Evolutionary conservation across 768 basidiomycete genomes (phyloP).

Genomic region (Boletellus ananiceps): DNA sequence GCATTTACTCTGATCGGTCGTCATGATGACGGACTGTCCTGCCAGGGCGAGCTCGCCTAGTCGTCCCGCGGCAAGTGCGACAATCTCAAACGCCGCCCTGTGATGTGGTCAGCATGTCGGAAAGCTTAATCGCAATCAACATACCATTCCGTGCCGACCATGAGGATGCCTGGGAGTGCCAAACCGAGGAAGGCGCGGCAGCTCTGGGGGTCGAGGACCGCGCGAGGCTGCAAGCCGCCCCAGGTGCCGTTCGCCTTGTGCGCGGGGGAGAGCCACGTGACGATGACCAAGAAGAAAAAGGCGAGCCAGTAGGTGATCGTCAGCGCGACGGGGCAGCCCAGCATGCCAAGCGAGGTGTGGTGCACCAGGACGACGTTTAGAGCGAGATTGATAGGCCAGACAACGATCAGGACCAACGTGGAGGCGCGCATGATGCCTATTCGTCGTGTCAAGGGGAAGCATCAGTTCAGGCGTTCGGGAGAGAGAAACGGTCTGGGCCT

Average conservation of each 20-base stretch:
- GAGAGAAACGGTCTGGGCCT: slow-evolving; percentile 4
- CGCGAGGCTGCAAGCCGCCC: slow-evolving; percentile 49
- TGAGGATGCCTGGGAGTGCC: slow-evolving; percentile 72
- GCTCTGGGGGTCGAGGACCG: slow-evolving; percentile 44
- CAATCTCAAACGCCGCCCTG: slow-evolving; percentile 81
- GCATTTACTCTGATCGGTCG: slow-evolving; percentile 62
- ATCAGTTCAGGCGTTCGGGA: not conserved
- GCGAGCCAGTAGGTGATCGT: slow-evolving; percentile 68
- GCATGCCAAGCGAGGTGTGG: slow-evolving; percentile 54
- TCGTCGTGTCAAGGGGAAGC: not conserved
- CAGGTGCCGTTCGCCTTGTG: slow-evolving; percentile 59
- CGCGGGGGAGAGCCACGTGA: slow-evolving; percentile 45
- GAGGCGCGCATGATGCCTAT: slow-evolving; percentile 73
- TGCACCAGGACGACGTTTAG: slow-evolving; percentile 62
- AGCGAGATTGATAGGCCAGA: slow-evolving; percentile 62
- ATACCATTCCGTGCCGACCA: slow-evolving; percentile 80
- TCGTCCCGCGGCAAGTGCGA: slow-evolving; percentile 70
- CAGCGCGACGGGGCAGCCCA: slow-evolving; percentile 65
- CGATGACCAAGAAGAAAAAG: slow-evolving; percentile 50
- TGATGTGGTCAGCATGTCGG: not conserved
- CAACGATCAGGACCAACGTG: slow-evolving; percentile 55
- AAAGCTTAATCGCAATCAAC: slow-evolving; percentile 6
- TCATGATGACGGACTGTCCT: slow-evolving; percentile 78
- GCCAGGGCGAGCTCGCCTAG: slow-evolving; percentile 64
- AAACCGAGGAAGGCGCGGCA: slow-evolving; percentile 58